Base-by-base conservation (phyloP, 164 flowering plant genomes). In the Platanus orientalis region DNA sequence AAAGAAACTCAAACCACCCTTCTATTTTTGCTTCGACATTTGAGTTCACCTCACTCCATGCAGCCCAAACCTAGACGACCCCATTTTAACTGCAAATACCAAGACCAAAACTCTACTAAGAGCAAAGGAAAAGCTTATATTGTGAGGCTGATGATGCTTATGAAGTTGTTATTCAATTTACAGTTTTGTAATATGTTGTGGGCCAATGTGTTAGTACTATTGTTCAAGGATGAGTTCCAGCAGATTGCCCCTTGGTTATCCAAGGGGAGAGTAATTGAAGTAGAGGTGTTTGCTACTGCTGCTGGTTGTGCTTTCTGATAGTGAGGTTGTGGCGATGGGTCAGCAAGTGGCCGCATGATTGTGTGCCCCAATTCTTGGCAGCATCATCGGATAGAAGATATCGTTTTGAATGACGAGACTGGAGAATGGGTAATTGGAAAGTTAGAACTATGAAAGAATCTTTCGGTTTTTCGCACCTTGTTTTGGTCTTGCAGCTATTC, bases 311-410 rank as follows among this genome's bases (percentile, higher is more conserved):
- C 92, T 48, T 79, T 69, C 70, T 89, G 80, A 66, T 89, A 85
- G 62, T 79, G 83, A 0, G 94, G 96, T 64, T 84, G 94, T 17
- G 71, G 51, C 0, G 85, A 73, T 11, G 96, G 89, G 23, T 58
- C 75, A 0, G 89, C 84, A 1, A 94, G 94, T 3, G 78, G 30
- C 3, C 94, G 92, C 93, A 87, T 90, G 32, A 83, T 54, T 80
- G 78, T 29, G 93, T 87, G 1, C 93, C 96, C 92, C 90, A 85
- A 63, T 81, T 83, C 74, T 79, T 78, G 0, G 54, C 44, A 4
- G 54, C 64, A 27, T 63, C 77, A 13, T 54, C 62, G 9, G 58
- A 16, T 7, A n/a, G n/a, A n/a, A n/a, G n/a, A n/a, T n/a, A n/a
- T n/a, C n/a, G n/a, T n/a, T n/a, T n/a, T n/a, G n/a, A n/a, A n/a